Base-by-base conservation (phyloP, 805 yeast genomes). In the Wickerhamomyces mucosus region DNA sequence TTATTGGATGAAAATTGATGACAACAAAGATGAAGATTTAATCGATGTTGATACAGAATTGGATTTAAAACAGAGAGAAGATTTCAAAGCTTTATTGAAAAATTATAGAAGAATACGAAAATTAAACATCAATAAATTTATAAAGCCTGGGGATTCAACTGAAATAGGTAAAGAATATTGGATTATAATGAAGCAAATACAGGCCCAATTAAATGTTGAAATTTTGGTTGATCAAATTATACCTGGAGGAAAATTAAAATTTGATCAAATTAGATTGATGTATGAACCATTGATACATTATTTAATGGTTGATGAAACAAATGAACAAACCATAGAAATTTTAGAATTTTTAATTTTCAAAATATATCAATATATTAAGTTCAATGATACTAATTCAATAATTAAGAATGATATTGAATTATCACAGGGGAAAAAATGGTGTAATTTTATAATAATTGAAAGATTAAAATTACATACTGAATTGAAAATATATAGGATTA, bases 1-100 rank as follows among this genome's bases (percentile, higher is more conserved):
- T 45, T 89, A 77, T 56, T 89, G 98, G 98, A 39, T 52, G 13
- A 59, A 53, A 20, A 45, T 33, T 19, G 29, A 35, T 3, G 40
- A 23, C 3, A 38, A 38, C 16, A 36, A 25, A 3, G 44, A 41
- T 17, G 50, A 38, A 13, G 46, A 43, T 8, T 41, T 34, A 24
- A 46, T 39, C 22, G 14, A 23, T 19, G 31, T 26, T 19, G 31
- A 33, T 9, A 31, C 23, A 5, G 31, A 64, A 66, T 41, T 59
- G 65, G 33, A 48, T 46, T 39, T 9, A 41, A 32, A 28, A 41
- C 41, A 32, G 10, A 20, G 18, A 26, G 38, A 32, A 24, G 37
- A 38, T 5, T 29, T 64, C n/a, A 60, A 56, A 26, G 56, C 46
- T 4, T 44, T 56, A 25, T 50, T 75, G 30, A 67, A 72, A 37